Evolutionary conservation across 2,329 filamentous ascomycete species (phyloP).

Genomic region (Macroventuria anomochaeta): DNA sequence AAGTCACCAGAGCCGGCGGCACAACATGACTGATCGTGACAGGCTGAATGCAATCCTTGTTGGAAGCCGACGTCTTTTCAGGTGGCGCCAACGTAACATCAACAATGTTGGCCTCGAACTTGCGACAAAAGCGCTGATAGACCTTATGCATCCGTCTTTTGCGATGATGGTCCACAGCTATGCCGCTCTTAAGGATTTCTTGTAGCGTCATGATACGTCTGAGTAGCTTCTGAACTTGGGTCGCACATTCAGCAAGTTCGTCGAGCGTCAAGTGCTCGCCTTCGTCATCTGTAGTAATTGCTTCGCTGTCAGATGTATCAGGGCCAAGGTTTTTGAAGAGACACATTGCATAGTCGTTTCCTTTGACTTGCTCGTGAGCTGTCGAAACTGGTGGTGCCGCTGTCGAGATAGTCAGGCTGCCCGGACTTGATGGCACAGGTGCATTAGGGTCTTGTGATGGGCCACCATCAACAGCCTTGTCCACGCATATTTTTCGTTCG

Average conservation of each 20-base stretch:
- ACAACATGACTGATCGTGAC: no score
- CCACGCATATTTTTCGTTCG: constrained; percentile 29
- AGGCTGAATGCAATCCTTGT: no score
- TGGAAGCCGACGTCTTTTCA: no score
- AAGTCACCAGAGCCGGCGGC: no score
- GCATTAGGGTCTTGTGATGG: neutral
- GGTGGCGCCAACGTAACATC: no score
- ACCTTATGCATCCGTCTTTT: constrained; percentile 28
- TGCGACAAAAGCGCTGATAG: constrained; percentile 34
- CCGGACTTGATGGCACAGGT: neutral
- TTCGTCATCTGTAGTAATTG: constrained; percentile 25
- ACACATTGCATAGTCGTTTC: neutral
- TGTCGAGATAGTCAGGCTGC: neutral
- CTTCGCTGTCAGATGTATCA: constrained; percentile 31
- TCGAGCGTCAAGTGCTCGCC: constrained; percentile 25
- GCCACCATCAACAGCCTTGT: neutral
- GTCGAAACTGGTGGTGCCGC: neutral
- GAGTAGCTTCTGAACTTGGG: constrained; percentile 32
- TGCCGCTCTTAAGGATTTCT: constrained; percentile 10
- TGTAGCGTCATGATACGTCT: constrained; percentile 29
- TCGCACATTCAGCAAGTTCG: constrained; percentile 31
- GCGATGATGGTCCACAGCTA: neutral
- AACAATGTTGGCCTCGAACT: constrained; percentile 27
- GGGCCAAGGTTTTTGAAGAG: constrained; percentile 11
- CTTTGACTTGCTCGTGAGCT: neutral